Conservation (phyloP, 108 stramenopile species). For the Aurantiochytrium sp. region DNA sequence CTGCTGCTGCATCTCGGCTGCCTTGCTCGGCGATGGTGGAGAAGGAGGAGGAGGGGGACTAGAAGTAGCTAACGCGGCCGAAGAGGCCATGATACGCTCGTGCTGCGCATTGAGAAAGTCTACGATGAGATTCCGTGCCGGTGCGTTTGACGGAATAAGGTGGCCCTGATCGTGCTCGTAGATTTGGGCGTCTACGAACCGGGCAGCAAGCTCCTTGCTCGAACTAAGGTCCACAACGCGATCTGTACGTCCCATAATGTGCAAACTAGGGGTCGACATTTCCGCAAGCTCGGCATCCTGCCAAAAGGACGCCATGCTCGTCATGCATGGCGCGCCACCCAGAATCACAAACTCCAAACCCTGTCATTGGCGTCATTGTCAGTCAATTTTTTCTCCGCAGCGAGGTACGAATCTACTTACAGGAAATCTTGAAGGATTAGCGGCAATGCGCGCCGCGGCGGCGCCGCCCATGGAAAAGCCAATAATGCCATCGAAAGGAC, state of each 20-base stretch:
- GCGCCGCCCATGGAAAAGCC: constrained; percentile 23
- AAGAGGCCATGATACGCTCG: background rate
- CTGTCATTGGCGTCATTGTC: background rate
- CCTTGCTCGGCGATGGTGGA: background rate
- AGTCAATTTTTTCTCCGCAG: background rate
- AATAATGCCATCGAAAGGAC: constrained; percentile 9
- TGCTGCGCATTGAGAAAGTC: background rate
- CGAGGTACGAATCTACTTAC: background rate
- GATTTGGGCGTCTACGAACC: background rate
- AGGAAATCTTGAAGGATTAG: background rate
- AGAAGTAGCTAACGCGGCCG: background rate
- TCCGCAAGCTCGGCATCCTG: background rate
- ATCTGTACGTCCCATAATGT: constrained; percentile 2
- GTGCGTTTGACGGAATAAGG: background rate
- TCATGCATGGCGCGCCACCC: constrained; percentile 6
- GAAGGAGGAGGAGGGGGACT: background rate
- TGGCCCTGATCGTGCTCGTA: constrained; percentile 22
- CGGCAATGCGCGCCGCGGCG: background rate
- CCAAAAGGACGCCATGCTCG: background rate
- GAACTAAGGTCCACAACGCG: background rate
- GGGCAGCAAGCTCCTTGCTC: background rate
- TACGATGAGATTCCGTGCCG: background rate
- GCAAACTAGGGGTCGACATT: background rate
- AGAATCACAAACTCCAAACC: background rate
- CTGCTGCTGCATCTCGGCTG: background rate